These are phyloP conservation scores for Fusarium piperis DNA, from an alignment of 2,329 filamentous ascomycete genomes.

Conservation along the genomic window DNA sequence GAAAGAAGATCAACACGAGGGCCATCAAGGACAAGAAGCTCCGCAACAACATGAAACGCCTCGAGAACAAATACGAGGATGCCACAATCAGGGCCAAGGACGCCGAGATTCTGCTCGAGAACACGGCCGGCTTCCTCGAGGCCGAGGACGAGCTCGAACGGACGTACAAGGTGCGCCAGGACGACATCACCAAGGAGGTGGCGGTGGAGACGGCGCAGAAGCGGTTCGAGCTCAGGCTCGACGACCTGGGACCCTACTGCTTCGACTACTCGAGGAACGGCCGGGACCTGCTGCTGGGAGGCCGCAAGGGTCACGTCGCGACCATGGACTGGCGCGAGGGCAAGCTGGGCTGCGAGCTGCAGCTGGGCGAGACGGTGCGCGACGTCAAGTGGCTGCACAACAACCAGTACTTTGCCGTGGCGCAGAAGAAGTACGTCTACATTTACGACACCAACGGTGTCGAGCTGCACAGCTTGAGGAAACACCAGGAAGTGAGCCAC, in stretches of 20 bases:
- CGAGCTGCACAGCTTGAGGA: constrained; percentile 89
- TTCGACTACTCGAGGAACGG: constrained; percentile 93
- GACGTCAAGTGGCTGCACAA: constrained; percentile 95
- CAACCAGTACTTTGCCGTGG: constrained; percentile 92
- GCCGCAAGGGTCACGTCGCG: constrained; percentile 92
- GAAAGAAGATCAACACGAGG: constrained; percentile 76
- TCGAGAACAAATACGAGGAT: constrained; percentile 85
- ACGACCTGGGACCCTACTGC: constrained; percentile 84
- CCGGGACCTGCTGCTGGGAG: constrained; percentile 83
- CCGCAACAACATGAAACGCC: constrained; percentile 77
- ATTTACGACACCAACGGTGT: constrained; percentile 94
- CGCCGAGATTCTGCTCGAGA: constrained; percentile 92
- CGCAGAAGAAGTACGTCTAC: constrained; percentile 96
- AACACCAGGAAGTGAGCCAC: constrained; percentile 89
- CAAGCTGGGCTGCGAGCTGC: constrained; percentile 89
- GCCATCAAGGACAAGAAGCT: constrained; percentile 90
- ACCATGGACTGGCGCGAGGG: constrained; percentile 97
- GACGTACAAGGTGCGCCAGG: constrained; percentile 92
- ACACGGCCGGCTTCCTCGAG: constrained; percentile 85
- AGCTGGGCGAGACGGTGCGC: constrained; percentile 88
- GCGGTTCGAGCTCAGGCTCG: constrained; percentile 87
- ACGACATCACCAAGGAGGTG: constrained; percentile 80
- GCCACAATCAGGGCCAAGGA: constrained; percentile 89
- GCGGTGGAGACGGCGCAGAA: constrained; percentile 89
- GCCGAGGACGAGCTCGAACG: constrained; percentile 87